Conservation (phyloP, 352 stramenopile species). For the Pseudoperonospora humuli region DNA sequence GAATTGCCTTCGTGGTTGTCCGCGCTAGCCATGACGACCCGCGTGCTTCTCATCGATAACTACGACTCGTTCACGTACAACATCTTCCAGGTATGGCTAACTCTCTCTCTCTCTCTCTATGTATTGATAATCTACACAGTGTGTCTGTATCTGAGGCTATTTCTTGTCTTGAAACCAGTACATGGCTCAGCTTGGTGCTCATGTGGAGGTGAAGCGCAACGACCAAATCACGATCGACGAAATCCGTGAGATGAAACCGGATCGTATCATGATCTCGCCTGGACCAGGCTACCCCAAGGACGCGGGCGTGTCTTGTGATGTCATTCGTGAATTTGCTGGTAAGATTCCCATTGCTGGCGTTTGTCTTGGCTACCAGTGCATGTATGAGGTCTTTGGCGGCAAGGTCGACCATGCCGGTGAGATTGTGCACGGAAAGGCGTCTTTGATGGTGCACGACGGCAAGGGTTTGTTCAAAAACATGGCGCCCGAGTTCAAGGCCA, state of each 20-base stretch:
- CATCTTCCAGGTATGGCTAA: slow-evolving; percentile 70
- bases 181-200: slow-evolving; percentile 73
- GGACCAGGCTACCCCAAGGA: slow-evolving; percentile 76
- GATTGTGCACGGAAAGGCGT: slow-evolving; percentile 86
- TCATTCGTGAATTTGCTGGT: slow-evolving; percentile 75
- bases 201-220: slow-evolving; percentile 78
- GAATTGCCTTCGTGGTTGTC: too few species aligned
- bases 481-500: slow-evolving; percentile 66
- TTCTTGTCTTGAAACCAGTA: slow-evolving; percentile 36
- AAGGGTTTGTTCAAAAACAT: slow-evolving; percentile 83
- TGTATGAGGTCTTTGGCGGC: slow-evolving; percentile 85
- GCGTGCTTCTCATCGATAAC: slow-evolving; percentile 85
- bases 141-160: background rate
- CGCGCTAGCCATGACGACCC: slow-evolving; percentile 35
- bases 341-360: slow-evolving; percentile 81
- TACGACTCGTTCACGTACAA: slow-evolving; percentile 91
- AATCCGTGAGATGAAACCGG: slow-evolving; percentile 61
- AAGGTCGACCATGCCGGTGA: slow-evolving; percentile 79
- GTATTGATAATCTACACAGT: too few species aligned
- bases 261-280: slow-evolving; percentile 86
- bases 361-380: slow-evolving; percentile 78
- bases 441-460: slow-evolving; percentile 75
- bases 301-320: slow-evolving; percentile 73
- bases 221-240: slow-evolving; percentile 80
- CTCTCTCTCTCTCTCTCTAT: background rate